These are phyloP conservation scores for Colletotrichum sp. DNA, from an alignment of 2,329 filamentous ascomycete species.

Conservation along the genomic window DNA sequence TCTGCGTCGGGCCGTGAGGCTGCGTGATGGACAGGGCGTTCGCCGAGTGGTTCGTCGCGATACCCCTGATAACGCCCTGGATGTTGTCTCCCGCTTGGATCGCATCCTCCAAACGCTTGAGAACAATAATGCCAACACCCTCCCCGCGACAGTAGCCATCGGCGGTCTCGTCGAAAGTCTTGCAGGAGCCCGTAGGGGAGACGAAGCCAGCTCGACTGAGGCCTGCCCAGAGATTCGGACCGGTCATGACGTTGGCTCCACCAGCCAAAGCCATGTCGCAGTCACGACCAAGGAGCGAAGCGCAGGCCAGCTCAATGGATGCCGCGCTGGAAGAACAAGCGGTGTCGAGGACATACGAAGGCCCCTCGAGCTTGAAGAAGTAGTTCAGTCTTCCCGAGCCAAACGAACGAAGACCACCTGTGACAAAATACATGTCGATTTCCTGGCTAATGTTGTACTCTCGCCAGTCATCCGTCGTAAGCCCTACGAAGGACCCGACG, in stretches of 20 bases:
- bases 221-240: slow-evolving; percentile 40
- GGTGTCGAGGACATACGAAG: slow-evolving; percentile 26
- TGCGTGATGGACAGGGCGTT: neutral
- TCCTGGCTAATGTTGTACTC: slow-evolving; percentile 68
- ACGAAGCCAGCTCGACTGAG: slow-evolving; percentile 5
- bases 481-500: slow-evolving; percentile 68
- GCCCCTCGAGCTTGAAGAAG: slow-evolving; percentile 28
- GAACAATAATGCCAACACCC: slow-evolving; percentile 39
- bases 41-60: neutral
- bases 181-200: slow-evolving; percentile 15
- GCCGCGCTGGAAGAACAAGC: slow-evolving; percentile 26
- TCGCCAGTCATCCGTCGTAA: slow-evolving; percentile 69
- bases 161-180: slow-evolving; percentile 37
- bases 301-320: slow-evolving; percentile 43
- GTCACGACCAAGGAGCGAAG: slow-evolving; percentile 65
- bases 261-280: slow-evolving; percentile 69
- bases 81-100: slow-evolving; percentile 42
- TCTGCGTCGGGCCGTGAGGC: slow-evolving; percentile 26
- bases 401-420: slow-evolving; percentile 34
- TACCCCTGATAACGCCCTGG: slow-evolving; percentile 30
- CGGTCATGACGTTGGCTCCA: slow-evolving; percentile 68
- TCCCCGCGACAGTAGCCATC: slow-evolving; percentile 50
- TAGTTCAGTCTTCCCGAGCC: slow-evolving; percentile 35
- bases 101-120: slow-evolving; percentile 46
- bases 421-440: slow-evolving; percentile 34